These are phyloP conservation scores for Moringa oleifera DNA, from an alignment of 345 rosid genomes.

Conservation along the genomic window DNA sequence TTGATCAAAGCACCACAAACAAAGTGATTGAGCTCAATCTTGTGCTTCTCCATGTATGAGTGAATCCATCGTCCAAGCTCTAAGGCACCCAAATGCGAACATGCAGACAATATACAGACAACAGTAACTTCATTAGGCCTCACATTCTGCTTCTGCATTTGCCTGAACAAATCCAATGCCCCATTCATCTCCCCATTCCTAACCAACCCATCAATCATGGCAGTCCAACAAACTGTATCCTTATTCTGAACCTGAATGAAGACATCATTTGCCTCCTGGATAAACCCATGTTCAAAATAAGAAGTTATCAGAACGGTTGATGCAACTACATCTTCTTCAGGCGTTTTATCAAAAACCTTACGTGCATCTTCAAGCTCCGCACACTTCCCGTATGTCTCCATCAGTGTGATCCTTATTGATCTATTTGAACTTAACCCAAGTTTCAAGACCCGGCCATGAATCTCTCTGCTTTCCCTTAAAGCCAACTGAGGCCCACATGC, in stretches of 20 bases:
- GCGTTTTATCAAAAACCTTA: conserved; percentile 53
- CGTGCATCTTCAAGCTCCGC: conserved; percentile 33
- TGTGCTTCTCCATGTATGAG: conserved; percentile 36
- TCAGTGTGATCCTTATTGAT: conserved; percentile 35
- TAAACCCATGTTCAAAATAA: conserved; percentile 35
- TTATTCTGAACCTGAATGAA: conserved; percentile 35
- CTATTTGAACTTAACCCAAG: conserved; percentile 44
- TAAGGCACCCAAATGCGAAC: conserved; percentile 55
- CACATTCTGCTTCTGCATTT: conserved; percentile 48
- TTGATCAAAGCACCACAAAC: conserved; percentile 61
- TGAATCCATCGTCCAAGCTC: conserved; percentile 64
- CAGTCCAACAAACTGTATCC: conserved; percentile 70
- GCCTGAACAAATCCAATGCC: conserved; percentile 51
- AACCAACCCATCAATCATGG: conserved; percentile 62
- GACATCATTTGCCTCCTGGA: conserved; percentile 33
- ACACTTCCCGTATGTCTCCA: conserved; percentile 44
- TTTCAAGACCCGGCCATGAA: conserved; percentile 56
- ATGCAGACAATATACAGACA: conserved; percentile 55
- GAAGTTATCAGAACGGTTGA: conserved; percentile 39
- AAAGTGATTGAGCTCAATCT: conserved; percentile 36
- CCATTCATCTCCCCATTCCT: conserved; percentile 49
- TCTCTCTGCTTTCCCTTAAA: conserved; percentile 31
- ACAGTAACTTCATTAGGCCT: conserved; percentile 50
- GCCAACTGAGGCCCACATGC: conserved; percentile 33
- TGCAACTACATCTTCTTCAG: conserved; percentile 47